Evolutionary conservation across 1,284 basidiomycete species (phyloP).

Genomic region (Cryptococcus hybrid): DNA sequence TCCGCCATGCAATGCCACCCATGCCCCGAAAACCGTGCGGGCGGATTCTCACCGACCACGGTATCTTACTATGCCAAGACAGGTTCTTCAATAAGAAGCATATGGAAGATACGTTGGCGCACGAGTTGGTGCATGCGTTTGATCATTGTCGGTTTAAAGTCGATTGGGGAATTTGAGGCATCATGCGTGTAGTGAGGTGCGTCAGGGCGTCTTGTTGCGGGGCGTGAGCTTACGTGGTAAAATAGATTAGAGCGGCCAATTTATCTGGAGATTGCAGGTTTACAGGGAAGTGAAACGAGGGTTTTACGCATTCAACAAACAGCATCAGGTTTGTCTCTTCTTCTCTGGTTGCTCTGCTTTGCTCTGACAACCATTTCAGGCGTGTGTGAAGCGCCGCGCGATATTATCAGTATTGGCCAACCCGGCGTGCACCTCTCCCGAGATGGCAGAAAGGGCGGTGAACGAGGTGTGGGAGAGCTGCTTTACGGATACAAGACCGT

Average conservation of each 20-base stretch:
- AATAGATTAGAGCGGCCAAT: slow-evolving; percentile 88
- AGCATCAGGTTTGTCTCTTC: slow-evolving; percentile 71
- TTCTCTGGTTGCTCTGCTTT: neutral
- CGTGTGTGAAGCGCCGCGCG: slow-evolving; percentile 85
- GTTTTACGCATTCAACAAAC: slow-evolving; percentile 80
- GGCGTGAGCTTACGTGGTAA: neutral
- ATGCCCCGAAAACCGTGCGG: slow-evolving; percentile 69
- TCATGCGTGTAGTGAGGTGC: slow-evolving; percentile 92
- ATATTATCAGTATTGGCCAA: slow-evolving; percentile 77
- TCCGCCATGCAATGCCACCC: slow-evolving; percentile 77
- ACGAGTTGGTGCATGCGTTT: slow-evolving; percentile 95
- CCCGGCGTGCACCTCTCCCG: slow-evolving; percentile 71
- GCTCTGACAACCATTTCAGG: slow-evolving; percentile 52
- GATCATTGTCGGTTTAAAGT: slow-evolving; percentile 94
- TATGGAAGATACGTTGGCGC: slow-evolving; percentile 88
- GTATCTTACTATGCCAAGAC: slow-evolving; percentile 80
- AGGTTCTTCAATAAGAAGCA: slow-evolving; percentile 76
- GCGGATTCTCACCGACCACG: slow-evolving; percentile 76
- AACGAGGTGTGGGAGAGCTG: slow-evolving; percentile 98
- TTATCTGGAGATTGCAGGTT: slow-evolving; percentile 89
- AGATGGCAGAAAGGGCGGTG: slow-evolving; percentile 79
- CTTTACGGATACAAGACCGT: slow-evolving; percentile 91
- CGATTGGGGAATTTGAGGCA: slow-evolving; percentile 87
- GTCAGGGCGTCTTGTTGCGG: slow-evolving; percentile 27
- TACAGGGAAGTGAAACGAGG: slow-evolving; percentile 70